Conservation (phyloP, 1,284 basidiomycete genomes). For the Polyporus tsugae region DNA sequence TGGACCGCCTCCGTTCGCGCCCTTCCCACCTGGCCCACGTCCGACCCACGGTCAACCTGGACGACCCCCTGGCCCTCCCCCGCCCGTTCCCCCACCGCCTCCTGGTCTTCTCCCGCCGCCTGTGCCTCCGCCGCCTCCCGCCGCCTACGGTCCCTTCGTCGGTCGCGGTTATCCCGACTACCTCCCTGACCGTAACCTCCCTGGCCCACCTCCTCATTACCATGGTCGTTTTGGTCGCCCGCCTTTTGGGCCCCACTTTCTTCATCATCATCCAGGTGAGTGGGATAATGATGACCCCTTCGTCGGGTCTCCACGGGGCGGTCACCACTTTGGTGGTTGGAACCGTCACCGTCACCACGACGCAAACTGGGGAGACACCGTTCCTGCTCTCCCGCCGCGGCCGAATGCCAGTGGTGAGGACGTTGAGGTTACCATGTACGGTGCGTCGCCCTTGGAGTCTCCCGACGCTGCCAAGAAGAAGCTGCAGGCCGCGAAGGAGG, state of each 20-base stretch:
- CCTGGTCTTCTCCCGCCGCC: constrained; percentile 20
- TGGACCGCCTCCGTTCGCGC: constrained; percentile 5
- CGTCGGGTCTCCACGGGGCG: constrained; percentile 12
- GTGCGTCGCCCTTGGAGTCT: constrained; percentile 35
- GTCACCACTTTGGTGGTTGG: constrained; percentile 18
- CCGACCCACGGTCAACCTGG: constrained; percentile 27
- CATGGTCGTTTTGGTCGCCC: constrained; percentile 22
- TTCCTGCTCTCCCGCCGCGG: constrained; percentile 22
- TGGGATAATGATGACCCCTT: constrained; percentile 23
- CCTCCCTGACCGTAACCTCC: constrained; percentile 3
- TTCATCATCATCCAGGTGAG: constrained; percentile 16
- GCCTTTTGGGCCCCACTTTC: constrained; percentile 12
- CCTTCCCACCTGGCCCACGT: constrained; percentile 11
- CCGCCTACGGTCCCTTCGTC: constrained; percentile 31
- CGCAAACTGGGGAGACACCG: constrained; percentile 28
- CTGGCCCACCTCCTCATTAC: constrained; percentile 21
- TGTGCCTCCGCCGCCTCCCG: constrained; percentile 32
- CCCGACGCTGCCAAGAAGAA: constrained; percentile 59
- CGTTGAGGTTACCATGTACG: constrained; percentile 37
- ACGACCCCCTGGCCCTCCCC: constrained; percentile 35
- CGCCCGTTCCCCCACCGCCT: constrained; percentile 23
- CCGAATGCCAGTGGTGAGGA: constrained; percentile 16
- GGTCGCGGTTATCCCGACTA: constrained; percentile 8
- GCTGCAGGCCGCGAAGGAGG: constrained; percentile 70
- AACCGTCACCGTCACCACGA: constrained; percentile 18